These are phyloP conservation scores for Nicotiana knightiana DNA, from an alignment of 257 asterid genomes.

Conservation along the genomic window DNA sequence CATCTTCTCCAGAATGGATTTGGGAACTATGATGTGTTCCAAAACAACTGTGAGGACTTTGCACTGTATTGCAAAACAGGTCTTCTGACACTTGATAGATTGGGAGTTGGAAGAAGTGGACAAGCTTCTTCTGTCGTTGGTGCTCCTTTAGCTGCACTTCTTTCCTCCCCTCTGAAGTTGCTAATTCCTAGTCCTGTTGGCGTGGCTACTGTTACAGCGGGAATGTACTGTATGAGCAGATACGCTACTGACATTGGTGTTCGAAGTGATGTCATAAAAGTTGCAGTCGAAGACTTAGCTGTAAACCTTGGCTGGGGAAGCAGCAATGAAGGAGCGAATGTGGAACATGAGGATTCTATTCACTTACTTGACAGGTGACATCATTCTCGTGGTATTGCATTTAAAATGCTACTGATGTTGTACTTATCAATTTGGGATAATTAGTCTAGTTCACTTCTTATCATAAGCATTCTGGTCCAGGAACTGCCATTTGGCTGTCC, in stretches of 20 bases:
- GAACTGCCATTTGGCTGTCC: constrained; percentile 8
- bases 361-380: constrained; percentile 27
- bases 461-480: neutral
- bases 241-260: constrained; percentile 92
- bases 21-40: constrained; percentile 76
- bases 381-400: constrained; percentile 11
- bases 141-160: constrained; percentile 87
- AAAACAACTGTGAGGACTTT: constrained; percentile 94
- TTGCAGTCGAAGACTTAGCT: constrained; percentile 75
- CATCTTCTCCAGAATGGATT: constrained; percentile 72
- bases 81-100: constrained; percentile 62
- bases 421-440: neutral
- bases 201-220: constrained; percentile 76
- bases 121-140: constrained; percentile 87
- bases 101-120: constrained; percentile 85
- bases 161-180: constrained; percentile 74
- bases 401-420: neutral
- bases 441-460: neutral
- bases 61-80: constrained; percentile 95
- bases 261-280: constrained; percentile 67
- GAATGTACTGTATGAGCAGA: constrained; percentile 86
- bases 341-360: constrained; percentile 21
- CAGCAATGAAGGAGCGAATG: constrained; percentile 23
- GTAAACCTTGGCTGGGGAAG: constrained; percentile 58
- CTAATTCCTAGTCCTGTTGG: constrained; percentile 82